Base-by-base conservation (phyloP, 371 early-diverging fungal genomes). In the Mucor indicus region DNA sequence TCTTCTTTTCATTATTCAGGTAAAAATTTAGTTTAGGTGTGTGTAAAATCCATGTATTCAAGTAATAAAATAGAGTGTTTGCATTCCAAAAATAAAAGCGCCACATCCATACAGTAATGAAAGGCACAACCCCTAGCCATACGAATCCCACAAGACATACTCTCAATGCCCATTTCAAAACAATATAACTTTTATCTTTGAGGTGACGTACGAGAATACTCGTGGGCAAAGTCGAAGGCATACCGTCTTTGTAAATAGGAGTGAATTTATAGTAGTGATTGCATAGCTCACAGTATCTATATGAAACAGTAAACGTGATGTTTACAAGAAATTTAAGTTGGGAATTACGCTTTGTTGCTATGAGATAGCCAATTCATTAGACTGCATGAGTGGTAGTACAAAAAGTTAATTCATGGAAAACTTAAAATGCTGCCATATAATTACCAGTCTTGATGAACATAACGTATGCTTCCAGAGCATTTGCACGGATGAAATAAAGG, bases 401-500 rank as follows among this genome's bases (percentile, higher is more conserved):
- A 16, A n/a, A n/a, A n/a, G n/a, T n/a, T n/a, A n/a, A n/a, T n/a
- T n/a, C n/a, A n/a, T n/a, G n/a, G n/a, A n/a, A n/a, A n/a, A n/a
- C n/a, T n/a, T n/a, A n/a, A n/a, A n/a, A n/a, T n/a, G n/a, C n/a
- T n/a, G n/a, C n/a, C n/a, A n/a, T n/a, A n/a, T n/a, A n/a, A n/a
- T n/a, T n/a, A n/a, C n/a, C n/a, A n/a, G n/a, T n/a, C n/a, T n/a
- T n/a, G 24, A 16, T 27, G 15, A 27, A 3, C 15, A 42, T 42
- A 27, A 19, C 5, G 81, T 67, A 95, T 95, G 60, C 89, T 89
- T n/a, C 96, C 96, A 9, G 92, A 84, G 73, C 96, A 95, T 69
- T 88, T 88, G 67, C 96, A 95, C 1, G 96, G 96, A 58, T 90
- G 77, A 64, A 83, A 93, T 27, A 95, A 74, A 16, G 93, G 95